These are phyloP conservation scores for Neurospora sp. DNA, from an alignment of 495 filamentous ascomycete species.

Conservation along the genomic window DNA sequence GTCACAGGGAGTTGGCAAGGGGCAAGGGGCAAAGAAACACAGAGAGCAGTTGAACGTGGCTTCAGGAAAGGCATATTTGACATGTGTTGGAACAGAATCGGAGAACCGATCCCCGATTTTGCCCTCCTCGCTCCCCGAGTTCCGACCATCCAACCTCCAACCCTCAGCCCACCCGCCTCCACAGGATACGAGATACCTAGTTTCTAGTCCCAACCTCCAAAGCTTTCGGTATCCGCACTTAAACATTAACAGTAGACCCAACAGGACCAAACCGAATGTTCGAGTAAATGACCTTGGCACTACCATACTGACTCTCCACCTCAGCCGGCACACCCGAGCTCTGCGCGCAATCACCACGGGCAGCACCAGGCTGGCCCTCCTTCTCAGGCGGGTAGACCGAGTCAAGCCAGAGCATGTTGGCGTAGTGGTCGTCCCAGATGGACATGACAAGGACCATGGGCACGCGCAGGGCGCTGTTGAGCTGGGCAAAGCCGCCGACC, in stretches of 20 bases:
- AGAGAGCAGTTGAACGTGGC: too few species aligned
- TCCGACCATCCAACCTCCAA: background rate
- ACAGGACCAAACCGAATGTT: conserved; percentile 65
- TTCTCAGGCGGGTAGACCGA: conserved; percentile 55
- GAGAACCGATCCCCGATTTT: too few species aligned
- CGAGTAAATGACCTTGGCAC: conserved; percentile 39
- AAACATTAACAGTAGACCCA: conserved; percentile 42
- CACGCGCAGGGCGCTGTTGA: conserved; percentile 44
- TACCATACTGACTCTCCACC: conserved; percentile 39
- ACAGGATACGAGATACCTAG: background rate
- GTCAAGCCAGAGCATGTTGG: conserved; percentile 82
- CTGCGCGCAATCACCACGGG: conserved; percentile 55
- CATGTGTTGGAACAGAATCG: background rate
- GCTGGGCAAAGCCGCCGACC: conserved; percentile 48
- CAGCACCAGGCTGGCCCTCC: conserved; percentile 46
- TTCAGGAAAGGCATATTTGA: background rate
- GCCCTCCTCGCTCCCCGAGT: too few species aligned
- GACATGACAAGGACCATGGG: conserved; percentile 70
- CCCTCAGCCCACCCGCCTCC: background rate
- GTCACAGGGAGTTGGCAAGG: too few species aligned
- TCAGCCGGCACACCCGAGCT: conserved; percentile 46
- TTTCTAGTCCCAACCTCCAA: background rate
- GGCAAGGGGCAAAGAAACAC: too few species aligned
- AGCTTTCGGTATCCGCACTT: background rate
- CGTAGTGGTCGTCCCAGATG: conserved; percentile 68